Evolutionary conservation across 495 filamentous ascomycete species (phyloP).

Genomic region (Trichoderma parareesei): DNA sequence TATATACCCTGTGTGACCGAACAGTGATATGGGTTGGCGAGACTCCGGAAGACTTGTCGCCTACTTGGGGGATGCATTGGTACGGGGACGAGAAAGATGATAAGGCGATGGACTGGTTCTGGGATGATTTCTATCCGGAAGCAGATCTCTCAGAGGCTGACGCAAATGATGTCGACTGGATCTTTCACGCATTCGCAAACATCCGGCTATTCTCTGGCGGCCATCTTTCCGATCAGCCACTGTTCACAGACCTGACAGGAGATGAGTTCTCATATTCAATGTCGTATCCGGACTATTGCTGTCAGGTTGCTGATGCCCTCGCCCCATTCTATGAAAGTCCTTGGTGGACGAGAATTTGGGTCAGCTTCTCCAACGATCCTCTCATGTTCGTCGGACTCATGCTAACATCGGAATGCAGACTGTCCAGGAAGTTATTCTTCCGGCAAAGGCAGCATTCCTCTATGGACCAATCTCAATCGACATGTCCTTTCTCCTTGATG

Average conservation of each 20-base stretch:
- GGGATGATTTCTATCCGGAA: slow-evolving; percentile 1
- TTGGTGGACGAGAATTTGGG: not conserved
- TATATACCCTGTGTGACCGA: slow-evolving; percentile 15
- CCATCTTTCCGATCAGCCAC: not conserved
- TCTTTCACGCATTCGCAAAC: not conserved
- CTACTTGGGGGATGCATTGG: slow-evolving; percentile 14
- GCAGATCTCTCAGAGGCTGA: not conserved
- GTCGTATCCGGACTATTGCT: not conserved
- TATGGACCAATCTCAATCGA: not conserved
- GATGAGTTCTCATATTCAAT: not conserved
- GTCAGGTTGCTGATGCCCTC: not conserved
- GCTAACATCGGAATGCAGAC: not conserved
- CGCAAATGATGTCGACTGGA: not conserved
- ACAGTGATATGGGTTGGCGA: slow-evolving; percentile 19
- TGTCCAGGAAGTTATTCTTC: not conserved
- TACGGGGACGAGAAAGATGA: not conserved
- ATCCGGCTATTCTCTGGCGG: not conserved
- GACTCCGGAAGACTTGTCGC: slow-evolving; percentile 7
- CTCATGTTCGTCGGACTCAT: not conserved
- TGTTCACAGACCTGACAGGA: not conserved
- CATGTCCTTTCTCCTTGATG: not conserved
- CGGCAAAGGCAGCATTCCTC: not conserved
- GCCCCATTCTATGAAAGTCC: not conserved
- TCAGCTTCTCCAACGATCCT: not conserved
- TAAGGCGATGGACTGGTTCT: slow-evolving; percentile 13